Conservation (phyloP, 805 yeast species). For the Cyberlindnera americana region DNA sequence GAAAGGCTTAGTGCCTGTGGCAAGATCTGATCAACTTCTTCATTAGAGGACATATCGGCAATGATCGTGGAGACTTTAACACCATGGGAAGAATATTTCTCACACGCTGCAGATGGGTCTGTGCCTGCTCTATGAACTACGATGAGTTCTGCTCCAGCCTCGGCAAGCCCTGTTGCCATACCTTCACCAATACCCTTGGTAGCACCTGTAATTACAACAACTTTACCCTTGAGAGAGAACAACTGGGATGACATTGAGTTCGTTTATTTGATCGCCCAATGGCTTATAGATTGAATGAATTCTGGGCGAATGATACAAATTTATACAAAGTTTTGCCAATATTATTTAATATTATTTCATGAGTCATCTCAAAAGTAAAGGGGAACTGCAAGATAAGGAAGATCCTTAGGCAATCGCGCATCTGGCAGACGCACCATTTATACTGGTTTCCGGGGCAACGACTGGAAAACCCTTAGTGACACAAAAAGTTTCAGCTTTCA, state of each 20-base stretch:
- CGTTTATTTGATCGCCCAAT: no score
- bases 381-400: no score
- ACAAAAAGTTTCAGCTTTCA: no score
- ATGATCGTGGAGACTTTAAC: conserved; percentile 6
- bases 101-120: conserved; percentile 15
- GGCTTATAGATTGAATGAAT: no score
- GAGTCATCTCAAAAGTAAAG: no score
- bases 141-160: conserved; percentile 83
- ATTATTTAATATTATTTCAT: no score
- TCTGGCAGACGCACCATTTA: no score
- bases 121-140: conserved; percentile 23
- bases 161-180: conserved; percentile 77
- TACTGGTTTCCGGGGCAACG: no score
- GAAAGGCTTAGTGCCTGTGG: conserved; percentile 45
- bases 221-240: conserved; percentile 78
- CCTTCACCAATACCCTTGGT: conserved; percentile 79
- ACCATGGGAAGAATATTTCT: conserved; percentile 36
- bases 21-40: conserved; percentile 9
- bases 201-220: conserved; percentile 79
- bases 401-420: no score
- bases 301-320: no score
- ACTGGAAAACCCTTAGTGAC: no score
- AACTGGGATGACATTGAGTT: conserved; percentile 45
- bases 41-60: conserved; percentile 10
- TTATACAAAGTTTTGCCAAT: no score